Conservation (phyloP, 768 basidiomycete genomes). For the Agaricus bisporus region DNA sequence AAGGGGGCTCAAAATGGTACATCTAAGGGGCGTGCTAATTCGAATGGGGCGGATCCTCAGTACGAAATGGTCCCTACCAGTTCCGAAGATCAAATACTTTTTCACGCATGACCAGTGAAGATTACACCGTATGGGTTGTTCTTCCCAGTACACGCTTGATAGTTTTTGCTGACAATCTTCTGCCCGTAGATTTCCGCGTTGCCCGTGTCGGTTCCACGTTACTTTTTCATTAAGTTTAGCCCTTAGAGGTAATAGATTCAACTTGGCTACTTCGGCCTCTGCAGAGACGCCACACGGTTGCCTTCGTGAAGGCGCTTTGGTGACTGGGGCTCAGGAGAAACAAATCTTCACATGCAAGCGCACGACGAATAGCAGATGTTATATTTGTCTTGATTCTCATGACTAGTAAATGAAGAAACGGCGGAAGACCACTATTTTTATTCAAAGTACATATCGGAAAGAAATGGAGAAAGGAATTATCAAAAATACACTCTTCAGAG, state of each 20-base stretch:
- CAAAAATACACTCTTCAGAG: too few species aligned
- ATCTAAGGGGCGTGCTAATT: not conserved
- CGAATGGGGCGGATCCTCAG: slow-evolving; percentile 21
- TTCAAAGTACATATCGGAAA: too few species aligned
- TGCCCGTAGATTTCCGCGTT: not conserved
- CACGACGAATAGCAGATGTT: not conserved
- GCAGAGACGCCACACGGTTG: not conserved
- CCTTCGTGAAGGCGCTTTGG: not conserved
- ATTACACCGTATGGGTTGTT: slow-evolving; percentile 5
- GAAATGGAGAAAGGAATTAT: too few species aligned
- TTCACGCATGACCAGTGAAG: slow-evolving; percentile 2
- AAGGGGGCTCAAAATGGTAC: slow-evolving; percentile 36
- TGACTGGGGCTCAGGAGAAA: not conserved
- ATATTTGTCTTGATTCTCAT: too few species aligned
- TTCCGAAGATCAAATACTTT: slow-evolving; percentile 12
- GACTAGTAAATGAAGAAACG: too few species aligned
- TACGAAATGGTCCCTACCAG: slow-evolving; percentile 37
- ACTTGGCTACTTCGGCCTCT: not conserved
- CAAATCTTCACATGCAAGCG: not conserved
- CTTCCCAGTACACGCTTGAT: slow-evolving; percentile 3
- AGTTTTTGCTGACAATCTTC: not conserved
- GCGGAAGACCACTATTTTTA: too few species aligned
- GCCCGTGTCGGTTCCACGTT: not conserved
- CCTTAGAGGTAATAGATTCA: slow-evolving; percentile 2
- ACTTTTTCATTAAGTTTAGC: not conserved